Conservation (phyloP, 306 rosid genomes). For the Vicia villosa region DNA sequence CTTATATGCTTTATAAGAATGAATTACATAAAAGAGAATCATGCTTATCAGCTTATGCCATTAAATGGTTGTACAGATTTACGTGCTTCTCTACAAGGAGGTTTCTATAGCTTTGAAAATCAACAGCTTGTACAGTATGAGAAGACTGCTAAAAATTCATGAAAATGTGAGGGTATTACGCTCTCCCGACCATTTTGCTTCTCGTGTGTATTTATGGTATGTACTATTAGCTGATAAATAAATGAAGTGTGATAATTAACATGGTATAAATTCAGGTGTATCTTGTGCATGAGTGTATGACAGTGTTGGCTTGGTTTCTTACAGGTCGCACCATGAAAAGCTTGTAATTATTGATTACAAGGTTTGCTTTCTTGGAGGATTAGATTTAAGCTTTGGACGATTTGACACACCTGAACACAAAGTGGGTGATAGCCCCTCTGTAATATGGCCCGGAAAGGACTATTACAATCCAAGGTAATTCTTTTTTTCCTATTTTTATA, state of each 20-base stretch:
- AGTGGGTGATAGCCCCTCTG: conserved; percentile 87
- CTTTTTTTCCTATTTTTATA: conserved; percentile 9
- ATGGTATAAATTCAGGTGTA: conserved; percentile 30
- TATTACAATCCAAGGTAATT: conserved; percentile 94
- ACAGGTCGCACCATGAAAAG: conserved; percentile 99
- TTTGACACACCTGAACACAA: conserved; percentile 87
- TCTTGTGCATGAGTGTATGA: conserved; percentile 27
- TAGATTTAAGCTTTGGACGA: conserved; percentile 99
- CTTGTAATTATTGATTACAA: conserved; percentile 92
- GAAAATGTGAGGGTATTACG: conserved; percentile 95
- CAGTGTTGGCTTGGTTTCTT: conserved; percentile 49
- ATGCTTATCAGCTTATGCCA: conserved; percentile 25
- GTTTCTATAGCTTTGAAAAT: conserved; percentile 95
- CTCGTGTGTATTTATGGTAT: conserved; percentile 92
- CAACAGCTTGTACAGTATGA: conserved; percentile 88
- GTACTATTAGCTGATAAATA: conserved; percentile 30
- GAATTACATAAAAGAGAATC: conserved; percentile 13
- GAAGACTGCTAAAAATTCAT: conserved; percentile 80
- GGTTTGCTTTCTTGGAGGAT: conserved; percentile 93
- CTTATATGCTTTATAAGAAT: conserved; percentile 22
- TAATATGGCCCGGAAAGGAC: conserved; percentile 97
- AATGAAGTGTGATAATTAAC: conserved; percentile 32
- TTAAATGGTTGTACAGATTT: conserved; percentile 59
- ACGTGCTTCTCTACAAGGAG: conserved; percentile 97
- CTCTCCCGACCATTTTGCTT: conserved; percentile 87